phyloP scores from a whole-genome alignment of 208 protist genomes.

The Acanthamoeba healyi region DNA sequence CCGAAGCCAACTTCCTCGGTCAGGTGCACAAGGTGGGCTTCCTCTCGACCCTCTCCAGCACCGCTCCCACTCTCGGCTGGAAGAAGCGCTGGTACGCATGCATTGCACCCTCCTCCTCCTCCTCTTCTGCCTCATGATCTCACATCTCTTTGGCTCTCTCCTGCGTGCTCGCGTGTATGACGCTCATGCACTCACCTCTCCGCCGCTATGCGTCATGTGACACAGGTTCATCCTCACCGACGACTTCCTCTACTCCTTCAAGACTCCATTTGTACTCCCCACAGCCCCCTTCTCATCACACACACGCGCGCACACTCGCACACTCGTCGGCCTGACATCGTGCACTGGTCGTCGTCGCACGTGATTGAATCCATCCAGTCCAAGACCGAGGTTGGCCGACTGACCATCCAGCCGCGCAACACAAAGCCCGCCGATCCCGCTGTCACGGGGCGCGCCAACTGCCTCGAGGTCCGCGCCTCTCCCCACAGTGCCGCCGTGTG shows the following conservation, averaged over 20 bases:
- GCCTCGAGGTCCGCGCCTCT: neutral
- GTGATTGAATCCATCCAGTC: neutral
- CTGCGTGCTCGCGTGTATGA: neutral
- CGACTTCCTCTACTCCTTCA: conserved; percentile 35
- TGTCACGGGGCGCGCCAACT: neutral
- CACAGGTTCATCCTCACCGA: conserved; percentile 52
- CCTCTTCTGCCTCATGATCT: neutral
- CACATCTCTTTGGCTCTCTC: neutral
- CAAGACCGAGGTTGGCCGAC: conserved; percentile 1
- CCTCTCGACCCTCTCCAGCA: neutral
- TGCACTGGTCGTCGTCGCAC: too few relatives aligned
- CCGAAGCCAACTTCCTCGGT: conserved; percentile 17
- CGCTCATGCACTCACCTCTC: too few relatives aligned
- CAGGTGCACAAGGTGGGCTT: conserved; percentile 49
- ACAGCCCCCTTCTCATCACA: too few relatives aligned
- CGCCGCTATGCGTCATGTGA: too few relatives aligned
- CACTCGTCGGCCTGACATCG: too few relatives aligned
- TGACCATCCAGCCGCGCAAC: neutral
- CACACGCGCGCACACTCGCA: too few relatives aligned
- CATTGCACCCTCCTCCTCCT: neutral
- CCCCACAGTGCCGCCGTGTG: too few relatives aligned
- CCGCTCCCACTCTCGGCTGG: neutral
- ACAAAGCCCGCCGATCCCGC: neutral
- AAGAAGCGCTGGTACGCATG: conserved; percentile 2
- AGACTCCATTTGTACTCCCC: conserved; percentile 58